These are phyloP conservation scores for Saccharomycopsis hybrid DNA, from an alignment of 1,139 yeast genomes.

Conservation along the genomic window DNA sequence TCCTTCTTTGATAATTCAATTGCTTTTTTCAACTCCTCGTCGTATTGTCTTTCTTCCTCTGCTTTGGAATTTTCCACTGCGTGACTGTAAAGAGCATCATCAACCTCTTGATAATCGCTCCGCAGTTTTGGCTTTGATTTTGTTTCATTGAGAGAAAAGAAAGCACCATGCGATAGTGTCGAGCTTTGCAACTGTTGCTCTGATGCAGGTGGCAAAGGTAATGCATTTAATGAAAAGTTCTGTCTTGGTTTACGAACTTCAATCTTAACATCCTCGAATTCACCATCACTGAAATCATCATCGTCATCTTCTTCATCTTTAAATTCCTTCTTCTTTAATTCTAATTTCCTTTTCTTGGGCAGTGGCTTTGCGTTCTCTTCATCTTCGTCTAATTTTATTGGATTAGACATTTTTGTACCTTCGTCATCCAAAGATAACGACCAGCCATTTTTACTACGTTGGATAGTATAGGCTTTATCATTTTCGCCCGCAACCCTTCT, in stretches of 20 bases:
- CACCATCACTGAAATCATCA: slow-evolving; percentile 32
- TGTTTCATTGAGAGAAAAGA: neutral
- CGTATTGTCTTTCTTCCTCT: slow-evolving; percentile 31
- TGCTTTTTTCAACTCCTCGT: slow-evolving; percentile 41
- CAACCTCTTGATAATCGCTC: neutral
- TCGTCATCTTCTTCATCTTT: slow-evolving; percentile 24
- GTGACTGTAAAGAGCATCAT: neutral
- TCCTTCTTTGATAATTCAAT: slow-evolving; percentile 42
- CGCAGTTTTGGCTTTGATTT: neutral
- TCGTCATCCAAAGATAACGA: slow-evolving; percentile 57
- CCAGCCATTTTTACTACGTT: slow-evolving; percentile 83
- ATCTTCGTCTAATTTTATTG: slow-evolving; percentile 39
- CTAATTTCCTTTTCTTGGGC: slow-evolving; percentile 15
- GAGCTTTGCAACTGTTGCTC: neutral
- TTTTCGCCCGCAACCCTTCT: slow-evolving; percentile 81
- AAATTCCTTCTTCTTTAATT: slow-evolving; percentile 25
- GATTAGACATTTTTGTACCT: slow-evolving; percentile 35
- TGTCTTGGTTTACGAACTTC: slow-evolving; percentile 24
- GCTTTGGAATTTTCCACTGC: slow-evolving; percentile 20
- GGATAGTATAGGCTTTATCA: slow-evolving; percentile 68
- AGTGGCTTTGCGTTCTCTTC: neutral
- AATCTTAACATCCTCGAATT: slow-evolving; percentile 55
- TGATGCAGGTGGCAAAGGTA: slow-evolving; percentile 30
- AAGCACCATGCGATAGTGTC: neutral
- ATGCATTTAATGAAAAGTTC: slow-evolving; percentile 34